Percentiles rank a stretch among this genome's conserved stretches.
Conservation (phyloP, 257 asterid species). For the Parsonsia alboflavescens region DNA sequence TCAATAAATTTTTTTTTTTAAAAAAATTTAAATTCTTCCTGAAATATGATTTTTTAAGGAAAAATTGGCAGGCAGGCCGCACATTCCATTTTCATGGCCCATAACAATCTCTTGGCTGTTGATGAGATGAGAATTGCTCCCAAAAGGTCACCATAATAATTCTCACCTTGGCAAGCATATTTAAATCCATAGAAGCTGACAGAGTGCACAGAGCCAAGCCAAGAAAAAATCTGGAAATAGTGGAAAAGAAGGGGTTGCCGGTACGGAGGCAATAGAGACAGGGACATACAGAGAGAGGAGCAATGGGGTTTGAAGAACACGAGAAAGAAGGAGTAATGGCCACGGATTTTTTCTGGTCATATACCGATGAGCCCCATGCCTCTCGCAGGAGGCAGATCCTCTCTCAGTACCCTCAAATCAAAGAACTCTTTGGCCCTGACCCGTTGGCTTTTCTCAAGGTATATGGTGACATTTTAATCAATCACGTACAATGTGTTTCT, state of each 20-base stretch:
- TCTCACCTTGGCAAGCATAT: neutral
- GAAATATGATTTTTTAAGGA: too few relatives aligned
- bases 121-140: too few relatives aligned
- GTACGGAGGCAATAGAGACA: neutral
- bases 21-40: too few relatives aligned
- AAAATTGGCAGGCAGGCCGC: too few relatives aligned
- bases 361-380: conserved; percentile 92
- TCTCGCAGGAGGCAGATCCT: conserved; percentile 83
- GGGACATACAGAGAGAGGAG: conserved; percentile 1
- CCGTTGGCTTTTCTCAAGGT: conserved; percentile 83
- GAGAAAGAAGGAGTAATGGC: conserved; percentile 64
- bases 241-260: neutral
- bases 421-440: conserved; percentile 82
- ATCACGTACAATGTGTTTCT: neutral
- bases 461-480: neutral
- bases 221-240: neutral
- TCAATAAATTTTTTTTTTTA: too few relatives aligned
- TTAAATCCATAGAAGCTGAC: neutral
- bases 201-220: neutral
- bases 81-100: neutral
- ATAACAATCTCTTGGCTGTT: neutral
- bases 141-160: neutral
- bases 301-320: conserved; percentile 48
- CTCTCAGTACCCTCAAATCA: conserved; percentile 85
- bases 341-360: conserved; percentile 85